Base-by-base conservation (phyloP, 1,139 yeast species). In the Yamadazyma dendronema region DNA sequence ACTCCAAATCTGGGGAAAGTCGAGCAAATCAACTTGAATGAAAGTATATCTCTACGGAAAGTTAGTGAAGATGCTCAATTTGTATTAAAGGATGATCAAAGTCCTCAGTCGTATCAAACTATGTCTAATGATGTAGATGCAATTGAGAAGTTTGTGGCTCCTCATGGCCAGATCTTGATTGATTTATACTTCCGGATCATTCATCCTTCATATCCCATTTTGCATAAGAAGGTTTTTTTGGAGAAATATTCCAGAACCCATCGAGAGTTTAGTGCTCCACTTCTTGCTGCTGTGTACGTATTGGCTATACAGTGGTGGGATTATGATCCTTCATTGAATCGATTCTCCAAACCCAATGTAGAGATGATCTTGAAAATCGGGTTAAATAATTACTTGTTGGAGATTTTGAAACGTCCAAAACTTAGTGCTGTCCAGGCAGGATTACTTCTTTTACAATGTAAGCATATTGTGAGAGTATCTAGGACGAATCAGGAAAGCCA, bases 231-330 rank as follows among this genome's bases (percentile, higher is more conserved):
- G 48, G 90, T 84, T 13, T 84, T 84, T 47, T 57, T 84, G 45
- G 92, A 84, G 49, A 84, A 84, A 55, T 84, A 84, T 52, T 68
- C 86, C 0, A 62, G 92, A 40, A 83, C 92, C 1, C 88, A 83
- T 53, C 67, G 88, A 37, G 94, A 84, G 54, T 77, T 84, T 48
- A 79, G 87, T 39, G 89, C 92, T 0, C 89, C 92, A 0, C 59
- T 84, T 35, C 61, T 84, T 31, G 90, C 92, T 1, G 82, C 89
- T 0, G 88, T 84, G 2, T 84, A 84, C 52, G 79, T 81, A 3
- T 61, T 84, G 37, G 88, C 92, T 0, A 73, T 81, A 28, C 88
- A 83, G 56, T 84, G 90, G 87, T 84, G 92, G 92, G 89, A 84
- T 48, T 81, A 81, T 49, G 92, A 84, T 50, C 84, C 89, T 2